Base-by-base conservation (phyloP, 768 basidiomycete genomes). In the Nidularia pulvinata region DNA sequence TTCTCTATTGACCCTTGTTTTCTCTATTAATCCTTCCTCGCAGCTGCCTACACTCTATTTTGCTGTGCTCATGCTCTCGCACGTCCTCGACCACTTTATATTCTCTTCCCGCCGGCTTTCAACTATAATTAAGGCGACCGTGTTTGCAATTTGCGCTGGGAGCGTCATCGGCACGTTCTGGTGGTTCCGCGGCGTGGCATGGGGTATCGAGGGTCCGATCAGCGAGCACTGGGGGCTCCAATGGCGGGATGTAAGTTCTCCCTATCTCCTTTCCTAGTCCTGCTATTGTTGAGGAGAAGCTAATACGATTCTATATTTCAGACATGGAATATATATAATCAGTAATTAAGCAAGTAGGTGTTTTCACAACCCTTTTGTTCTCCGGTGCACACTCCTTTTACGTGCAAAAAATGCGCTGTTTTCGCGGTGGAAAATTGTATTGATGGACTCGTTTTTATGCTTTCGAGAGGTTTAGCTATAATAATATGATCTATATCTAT, bases 31-130 rank as follows among this genome's bases (percentile, higher is more conserved):
- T 25, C 25, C 25, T 25, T 25, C 25, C 25, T 25, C 25, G 25
- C 61, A 95, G 91, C 85, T 98, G 7, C 96, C 96, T 5, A 95
- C 96, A 0, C 77, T 98, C n/a, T 98, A 95, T 76, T 99, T 99
- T 71, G 81, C 95, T 22, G 93, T 98, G 47, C 72, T 98, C 50
- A 93, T 96, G 89, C 75, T 88, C 45, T 91, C 88, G 0, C 93
- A 97, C 67, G 68, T 98, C 52, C 78, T 96, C 56, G 95, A 99
- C 70, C 94, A 97, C 67, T 91, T 94, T 69, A 74, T 98, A 61
- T 98, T 99, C 74, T 83, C 84, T 2, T 85, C 92, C 11, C 76
- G 79, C 34, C 78, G 84, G 9, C 75, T 89, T 54, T 79, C 81
- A 9, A 71, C 74, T 11, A 75, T 74, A 45, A 88, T 86, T 19